Evolutionary conservation across 768 basidiomycete genomes (phyloP).

Genomic region (Rhodotorula graminis): DNA sequence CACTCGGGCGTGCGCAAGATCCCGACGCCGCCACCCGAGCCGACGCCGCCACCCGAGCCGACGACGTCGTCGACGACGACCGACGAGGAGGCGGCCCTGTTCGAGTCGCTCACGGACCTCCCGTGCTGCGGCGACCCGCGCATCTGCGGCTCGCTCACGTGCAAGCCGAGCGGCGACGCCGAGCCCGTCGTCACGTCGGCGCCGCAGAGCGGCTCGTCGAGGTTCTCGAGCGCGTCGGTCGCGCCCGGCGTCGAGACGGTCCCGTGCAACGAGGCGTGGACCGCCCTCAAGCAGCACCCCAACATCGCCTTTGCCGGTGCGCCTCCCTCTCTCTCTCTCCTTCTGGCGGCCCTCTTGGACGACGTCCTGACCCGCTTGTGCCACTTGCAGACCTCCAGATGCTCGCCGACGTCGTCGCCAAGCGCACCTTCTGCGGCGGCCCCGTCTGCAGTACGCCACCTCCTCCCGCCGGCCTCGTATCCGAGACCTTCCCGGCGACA

Average conservation of each 20-base stretch:
- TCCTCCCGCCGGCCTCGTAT: neutral
- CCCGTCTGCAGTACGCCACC: conserved; percentile 46
- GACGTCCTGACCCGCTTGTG: too few relatives aligned
- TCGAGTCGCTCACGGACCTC: conserved; percentile 31
- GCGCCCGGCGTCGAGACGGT: conserved; percentile 54
- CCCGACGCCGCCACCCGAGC: conserved; percentile 25
- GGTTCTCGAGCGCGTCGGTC: neutral
- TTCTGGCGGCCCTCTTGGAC: too few relatives aligned
- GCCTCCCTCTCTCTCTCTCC: neutral
- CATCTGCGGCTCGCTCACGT: conserved; percentile 34
- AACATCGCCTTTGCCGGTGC: conserved; percentile 67
- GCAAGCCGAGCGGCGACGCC: conserved; percentile 35
- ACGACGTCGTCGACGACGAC: conserved; percentile 18
- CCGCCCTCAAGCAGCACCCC: conserved; percentile 74
- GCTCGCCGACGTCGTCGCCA: conserved; percentile 82
- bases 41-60: too few relatives aligned
- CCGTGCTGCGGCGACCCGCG: conserved; percentile 38
- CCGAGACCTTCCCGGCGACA: neutral
- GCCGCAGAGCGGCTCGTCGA: conserved; percentile 3
- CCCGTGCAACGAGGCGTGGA: conserved; percentile 77
- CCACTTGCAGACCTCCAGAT: conserved; percentile 59
- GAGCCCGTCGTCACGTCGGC: neutral
- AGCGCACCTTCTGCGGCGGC: conserved; percentile 70
- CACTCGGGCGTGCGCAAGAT: conserved; percentile 33
- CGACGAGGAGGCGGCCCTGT: conserved; percentile 23